These are phyloP conservation scores for Fonsecaea erecta DNA, from an alignment of 2,329 filamentous ascomycete genomes.

Conservation along the genomic window DNA sequence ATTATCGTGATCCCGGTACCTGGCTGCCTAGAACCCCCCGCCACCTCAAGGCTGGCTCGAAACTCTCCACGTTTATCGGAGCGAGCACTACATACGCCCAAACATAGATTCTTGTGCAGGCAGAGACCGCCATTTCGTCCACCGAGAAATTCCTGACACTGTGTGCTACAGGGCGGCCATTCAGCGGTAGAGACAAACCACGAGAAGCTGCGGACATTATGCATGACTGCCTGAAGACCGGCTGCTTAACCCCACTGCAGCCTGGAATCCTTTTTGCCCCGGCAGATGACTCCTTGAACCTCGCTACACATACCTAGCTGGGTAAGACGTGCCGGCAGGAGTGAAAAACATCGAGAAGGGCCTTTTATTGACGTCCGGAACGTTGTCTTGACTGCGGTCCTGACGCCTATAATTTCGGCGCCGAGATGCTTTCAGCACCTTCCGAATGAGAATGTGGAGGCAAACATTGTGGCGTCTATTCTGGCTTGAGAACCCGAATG, in stretches of 20 bases:
- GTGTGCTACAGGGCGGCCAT: slow-evolving; percentile 2
- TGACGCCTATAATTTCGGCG: neutral
- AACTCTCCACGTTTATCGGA: neutral
- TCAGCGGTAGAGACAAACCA: neutral
- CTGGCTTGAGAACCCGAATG: neutral
- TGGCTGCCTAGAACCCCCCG: neutral
- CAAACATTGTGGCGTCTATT: neutral
- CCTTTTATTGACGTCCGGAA: too few relatives aligned
- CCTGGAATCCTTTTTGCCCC: neutral
- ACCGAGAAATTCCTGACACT: neutral
- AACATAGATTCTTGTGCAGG: neutral
- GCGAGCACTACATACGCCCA: neutral
- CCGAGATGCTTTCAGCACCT: neutral
- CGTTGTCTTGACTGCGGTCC: neutral
- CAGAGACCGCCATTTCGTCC: neutral
- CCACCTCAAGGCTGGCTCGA: neutral
- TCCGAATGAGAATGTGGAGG: slow-evolving; percentile 1
- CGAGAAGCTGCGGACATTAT: slow-evolving; percentile 22
- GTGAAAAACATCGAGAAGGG: neutral
- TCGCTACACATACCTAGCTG: neutral
- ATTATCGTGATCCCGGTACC: neutral
- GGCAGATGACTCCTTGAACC: slow-evolving; percentile 12
- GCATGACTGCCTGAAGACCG: slow-evolving; percentile 18
- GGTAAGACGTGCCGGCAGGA: slow-evolving; percentile 3
- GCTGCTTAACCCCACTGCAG: slow-evolving; percentile 7